These are phyloP conservation scores for Teratosphaeria viscida DNA, from an alignment of 2,329 filamentous ascomycete genomes.

Conservation along the genomic window DNA sequence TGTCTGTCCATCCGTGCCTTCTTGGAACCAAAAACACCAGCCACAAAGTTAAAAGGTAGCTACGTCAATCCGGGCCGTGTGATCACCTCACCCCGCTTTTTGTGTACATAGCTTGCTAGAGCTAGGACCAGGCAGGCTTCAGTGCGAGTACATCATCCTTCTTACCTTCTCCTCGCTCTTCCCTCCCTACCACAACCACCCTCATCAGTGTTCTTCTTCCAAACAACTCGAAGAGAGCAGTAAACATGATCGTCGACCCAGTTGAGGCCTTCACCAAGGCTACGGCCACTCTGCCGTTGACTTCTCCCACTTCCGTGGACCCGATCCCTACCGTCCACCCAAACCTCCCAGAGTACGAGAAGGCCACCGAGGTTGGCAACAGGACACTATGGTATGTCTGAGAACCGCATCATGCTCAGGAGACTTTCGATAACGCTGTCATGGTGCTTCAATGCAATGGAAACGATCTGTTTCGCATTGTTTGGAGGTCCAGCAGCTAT, in stretches of 20 bases:
- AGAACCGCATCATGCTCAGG: background rate
- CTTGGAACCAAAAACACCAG: background rate
- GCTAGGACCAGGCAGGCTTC: background rate
- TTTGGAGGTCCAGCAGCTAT: background rate
- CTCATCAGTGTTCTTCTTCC: background rate
- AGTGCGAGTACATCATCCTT: background rate
- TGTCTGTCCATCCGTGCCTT: background rate
- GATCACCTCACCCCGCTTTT: background rate
- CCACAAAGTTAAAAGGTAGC: background rate
- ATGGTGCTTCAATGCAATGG: slow-evolving; percentile 1
- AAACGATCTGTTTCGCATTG: slow-evolving; percentile 1
- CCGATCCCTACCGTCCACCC: slow-evolving; percentile 34
- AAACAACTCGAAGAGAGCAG: background rate
- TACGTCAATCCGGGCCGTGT: background rate
- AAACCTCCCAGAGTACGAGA: slow-evolving; percentile 31
- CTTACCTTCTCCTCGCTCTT: background rate
- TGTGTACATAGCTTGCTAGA: background rate
- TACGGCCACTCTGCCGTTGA: slow-evolving; percentile 12
- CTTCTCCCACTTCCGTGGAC: slow-evolving; percentile 13
- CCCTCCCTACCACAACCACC: background rate
- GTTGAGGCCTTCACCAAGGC: slow-evolving; percentile 29
- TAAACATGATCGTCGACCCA: slow-evolving; percentile 36
- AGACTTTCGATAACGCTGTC: background rate
- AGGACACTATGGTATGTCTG: slow-evolving; percentile 35
- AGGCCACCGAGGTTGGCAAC: slow-evolving; percentile 31